Conservation (phyloP, 208 protist genomes). For the Endotrypanum monterogeii region DNA sequence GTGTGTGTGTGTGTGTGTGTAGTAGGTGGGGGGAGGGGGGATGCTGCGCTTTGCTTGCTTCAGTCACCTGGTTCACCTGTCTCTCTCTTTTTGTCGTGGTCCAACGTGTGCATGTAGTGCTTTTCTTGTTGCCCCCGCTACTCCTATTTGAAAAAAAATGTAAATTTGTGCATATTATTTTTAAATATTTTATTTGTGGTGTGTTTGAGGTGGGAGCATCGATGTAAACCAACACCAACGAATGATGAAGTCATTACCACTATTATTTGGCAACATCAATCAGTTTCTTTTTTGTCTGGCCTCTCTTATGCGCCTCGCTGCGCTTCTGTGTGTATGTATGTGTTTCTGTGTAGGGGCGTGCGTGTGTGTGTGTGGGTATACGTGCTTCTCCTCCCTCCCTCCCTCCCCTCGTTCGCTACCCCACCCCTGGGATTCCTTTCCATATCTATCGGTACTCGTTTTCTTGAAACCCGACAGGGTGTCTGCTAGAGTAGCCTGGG, state of each 20-base stretch:
- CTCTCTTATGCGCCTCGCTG: neutral
- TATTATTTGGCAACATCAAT: neutral
- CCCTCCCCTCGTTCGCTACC: neutral
- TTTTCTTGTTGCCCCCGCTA: no score
- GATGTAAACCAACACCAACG: neutral
- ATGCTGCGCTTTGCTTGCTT: neutral
- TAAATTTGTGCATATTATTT: neutral
- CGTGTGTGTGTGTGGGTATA: no score
- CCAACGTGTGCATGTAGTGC: neutral
- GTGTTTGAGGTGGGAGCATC: neutral
- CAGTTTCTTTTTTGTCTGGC: neutral
- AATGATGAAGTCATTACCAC: neutral
- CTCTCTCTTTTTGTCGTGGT: neutral
- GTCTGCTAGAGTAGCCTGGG: no score
- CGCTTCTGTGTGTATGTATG: conserved; percentile 2
- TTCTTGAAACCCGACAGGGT: no score
- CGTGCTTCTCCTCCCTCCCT: neutral
- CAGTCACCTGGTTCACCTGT: neutral
- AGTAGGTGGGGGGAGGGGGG: no score
- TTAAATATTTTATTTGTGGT: no score
- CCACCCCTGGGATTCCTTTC: no score
- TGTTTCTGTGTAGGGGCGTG: no score
- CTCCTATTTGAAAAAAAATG: neutral
- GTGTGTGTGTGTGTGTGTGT: neutral
- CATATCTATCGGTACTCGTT: no score